Percentiles rank a stretch among this genome's conserved stretches.
Conservation (phyloP, 73 alveolate genomes). For the Tetrahymena elliotti region DNA sequence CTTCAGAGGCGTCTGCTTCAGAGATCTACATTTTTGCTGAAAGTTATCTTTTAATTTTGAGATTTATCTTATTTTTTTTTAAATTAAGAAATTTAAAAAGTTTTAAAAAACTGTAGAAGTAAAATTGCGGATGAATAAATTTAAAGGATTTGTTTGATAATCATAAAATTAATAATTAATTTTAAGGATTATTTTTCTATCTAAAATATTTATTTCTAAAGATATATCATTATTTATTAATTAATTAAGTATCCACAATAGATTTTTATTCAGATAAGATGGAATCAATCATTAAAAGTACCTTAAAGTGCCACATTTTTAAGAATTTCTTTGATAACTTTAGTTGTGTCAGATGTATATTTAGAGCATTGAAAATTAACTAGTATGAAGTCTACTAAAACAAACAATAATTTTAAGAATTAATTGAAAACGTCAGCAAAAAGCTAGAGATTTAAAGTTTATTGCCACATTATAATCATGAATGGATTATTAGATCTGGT, state of each 20-base stretch:
- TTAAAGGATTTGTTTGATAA: not conserved
- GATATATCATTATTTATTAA: not conserved
- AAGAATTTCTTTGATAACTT: constrained; percentile 8
- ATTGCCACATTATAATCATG: not conserved
- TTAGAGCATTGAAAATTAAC: constrained; percentile 18
- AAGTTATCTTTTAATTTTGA: not conserved
- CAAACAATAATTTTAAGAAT: not conserved
- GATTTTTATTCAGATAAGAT: not conserved
- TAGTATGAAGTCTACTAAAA: not conserved
- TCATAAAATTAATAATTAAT: not conserved
- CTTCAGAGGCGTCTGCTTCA: not conserved
- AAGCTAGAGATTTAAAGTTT: constrained; percentile 16
- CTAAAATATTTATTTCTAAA: not conserved
- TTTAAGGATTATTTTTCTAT: not conserved
- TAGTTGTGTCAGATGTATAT: constrained; percentile 40
- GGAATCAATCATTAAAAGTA: not conserved
- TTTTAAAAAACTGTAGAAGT: not conserved
- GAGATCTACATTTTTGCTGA: not conserved
- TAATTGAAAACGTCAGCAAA: constrained; percentile 17
- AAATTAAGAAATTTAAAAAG: not conserved
- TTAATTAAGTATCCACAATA: not conserved
- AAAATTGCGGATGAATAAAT: not conserved
- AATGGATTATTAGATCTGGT: constrained; percentile 14
- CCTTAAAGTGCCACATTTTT: not conserved
- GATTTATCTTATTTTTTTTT: not conserved